Evolutionary conservation across 1,284 basidiomycete species (phyloP).

Genomic region (Ceratobasidium sp.): DNA sequence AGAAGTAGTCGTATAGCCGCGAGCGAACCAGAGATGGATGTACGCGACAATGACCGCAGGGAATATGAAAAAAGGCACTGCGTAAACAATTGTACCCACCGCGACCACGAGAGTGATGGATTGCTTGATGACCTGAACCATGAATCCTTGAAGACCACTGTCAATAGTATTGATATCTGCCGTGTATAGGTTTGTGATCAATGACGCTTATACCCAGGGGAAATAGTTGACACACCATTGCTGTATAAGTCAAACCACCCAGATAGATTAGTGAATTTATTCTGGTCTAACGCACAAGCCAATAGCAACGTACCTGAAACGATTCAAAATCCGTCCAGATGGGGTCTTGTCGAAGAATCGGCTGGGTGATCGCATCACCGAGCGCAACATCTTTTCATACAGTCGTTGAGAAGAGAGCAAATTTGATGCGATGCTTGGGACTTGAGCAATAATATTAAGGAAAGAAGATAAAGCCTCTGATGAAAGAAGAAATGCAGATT

Average conservation of each 20-base stretch:
- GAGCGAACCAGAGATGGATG: constrained; percentile 20
- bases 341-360: constrained; percentile 43
- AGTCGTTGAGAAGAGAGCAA: constrained; percentile 29
- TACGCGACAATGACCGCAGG: constrained; percentile 10
- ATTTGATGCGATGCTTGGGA: constrained; percentile 19
- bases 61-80: constrained; percentile 15
- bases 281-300: too few species aligned
- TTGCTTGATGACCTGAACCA: constrained; percentile 20
- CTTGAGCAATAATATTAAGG: constrained; percentile 1
- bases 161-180: too few species aligned
- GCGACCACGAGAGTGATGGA: neutral
- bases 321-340: constrained; percentile 28
- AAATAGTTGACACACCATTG: too few species aligned
- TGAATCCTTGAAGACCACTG: constrained; percentile 9
- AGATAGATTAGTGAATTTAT: too few species aligned
- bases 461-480: constrained; percentile 10
- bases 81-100: constrained; percentile 29
- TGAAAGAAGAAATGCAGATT: too few species aligned
- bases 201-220: too few species aligned
- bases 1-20: constrained; percentile 22
- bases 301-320: neutral
- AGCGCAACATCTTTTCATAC: constrained; percentile 37
- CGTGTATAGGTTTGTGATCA: too few species aligned
- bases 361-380: constrained; percentile 40
- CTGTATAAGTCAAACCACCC: too few species aligned